phyloP scores from a whole-genome alignment of 257 asterid species.

The Nicotiana undulata region DNA sequence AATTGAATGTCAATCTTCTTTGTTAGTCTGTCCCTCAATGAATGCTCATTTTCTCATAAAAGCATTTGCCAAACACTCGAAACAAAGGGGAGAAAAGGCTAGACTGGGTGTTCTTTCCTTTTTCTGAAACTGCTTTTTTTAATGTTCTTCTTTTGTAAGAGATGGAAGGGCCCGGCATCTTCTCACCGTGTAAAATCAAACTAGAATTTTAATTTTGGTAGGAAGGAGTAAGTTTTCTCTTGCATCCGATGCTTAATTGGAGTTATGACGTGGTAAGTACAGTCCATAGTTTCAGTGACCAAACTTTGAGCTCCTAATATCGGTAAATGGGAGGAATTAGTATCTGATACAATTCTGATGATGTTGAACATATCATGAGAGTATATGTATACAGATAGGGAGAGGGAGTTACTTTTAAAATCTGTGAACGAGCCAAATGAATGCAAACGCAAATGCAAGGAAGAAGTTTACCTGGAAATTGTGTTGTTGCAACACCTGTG shows the following conservation, averaged over 20 bases:
- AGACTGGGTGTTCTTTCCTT: background rate
- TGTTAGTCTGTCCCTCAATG: background rate
- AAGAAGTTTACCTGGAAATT: background rate
- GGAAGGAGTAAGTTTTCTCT: background rate
- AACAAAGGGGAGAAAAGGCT: background rate
- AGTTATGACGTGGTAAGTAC: background rate
- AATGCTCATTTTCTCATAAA: background rate
- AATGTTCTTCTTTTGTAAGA: too few species aligned
- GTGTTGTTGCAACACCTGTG: background rate
- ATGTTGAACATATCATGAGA: background rate
- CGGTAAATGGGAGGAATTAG: background rate
- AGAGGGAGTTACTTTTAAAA: background rate
- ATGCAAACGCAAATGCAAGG: background rate
- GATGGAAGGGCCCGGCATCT: background rate
- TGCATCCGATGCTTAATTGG: background rate
- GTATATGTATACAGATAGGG: background rate
- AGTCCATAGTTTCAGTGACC: background rate
- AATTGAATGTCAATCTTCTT: background rate
- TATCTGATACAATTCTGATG: background rate
- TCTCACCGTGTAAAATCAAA: background rate
- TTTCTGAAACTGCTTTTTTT: background rate
- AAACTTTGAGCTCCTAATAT: background rate
- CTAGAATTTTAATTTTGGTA: background rate
- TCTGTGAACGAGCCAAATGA: background rate
- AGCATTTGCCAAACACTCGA: background rate